Conservation (phyloP, 1,284 basidiomycete species). For the Tylopilus sp. region DNA sequence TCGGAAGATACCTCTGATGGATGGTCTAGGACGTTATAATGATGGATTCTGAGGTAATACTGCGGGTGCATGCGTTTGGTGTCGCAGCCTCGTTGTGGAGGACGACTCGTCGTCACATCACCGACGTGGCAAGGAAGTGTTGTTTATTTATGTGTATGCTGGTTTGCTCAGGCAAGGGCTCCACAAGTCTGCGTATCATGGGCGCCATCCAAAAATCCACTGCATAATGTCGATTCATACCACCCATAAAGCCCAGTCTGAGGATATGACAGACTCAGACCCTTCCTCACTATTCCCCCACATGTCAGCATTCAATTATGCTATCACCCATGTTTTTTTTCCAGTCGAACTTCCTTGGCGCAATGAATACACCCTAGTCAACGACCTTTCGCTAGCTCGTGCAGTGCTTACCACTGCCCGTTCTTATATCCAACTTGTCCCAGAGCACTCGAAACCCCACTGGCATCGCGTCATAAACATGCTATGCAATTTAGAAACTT, state of each 20-base stretch:
- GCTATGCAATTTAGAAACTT: not conserved
- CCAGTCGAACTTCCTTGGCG: slow-evolving; percentile 14
- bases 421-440: slow-evolving; percentile 5
- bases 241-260: too few species aligned
- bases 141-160: too few species aligned
- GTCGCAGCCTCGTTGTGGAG: slow-evolving; percentile 66
- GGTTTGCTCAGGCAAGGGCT: too few species aligned
- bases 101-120: slow-evolving; percentile 51
- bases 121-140: too few species aligned
- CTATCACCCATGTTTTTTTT: slow-evolving; percentile 22
- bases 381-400: not conserved
- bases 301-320: not conserved
- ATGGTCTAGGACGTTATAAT: slow-evolving; percentile 81
- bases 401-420: slow-evolving; percentile 6
- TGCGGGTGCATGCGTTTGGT: slow-evolving; percentile 75
- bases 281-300: too few species aligned
- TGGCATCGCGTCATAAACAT: slow-evolving; percentile 16
- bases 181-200: too few species aligned
- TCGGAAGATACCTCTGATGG: slow-evolving; percentile 63
- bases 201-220: too few species aligned
- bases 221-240: too few species aligned
- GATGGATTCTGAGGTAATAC: slow-evolving; percentile 83
- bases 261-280: too few species aligned
- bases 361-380: slow-evolving; percentile 9
- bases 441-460: not conserved